A percentile compares a stretch with the other conserved stretches of the same genome.
Evolutionary conservation across 345 rosid species (phyloP).

Genomic region (Linum trigynum): DNA sequence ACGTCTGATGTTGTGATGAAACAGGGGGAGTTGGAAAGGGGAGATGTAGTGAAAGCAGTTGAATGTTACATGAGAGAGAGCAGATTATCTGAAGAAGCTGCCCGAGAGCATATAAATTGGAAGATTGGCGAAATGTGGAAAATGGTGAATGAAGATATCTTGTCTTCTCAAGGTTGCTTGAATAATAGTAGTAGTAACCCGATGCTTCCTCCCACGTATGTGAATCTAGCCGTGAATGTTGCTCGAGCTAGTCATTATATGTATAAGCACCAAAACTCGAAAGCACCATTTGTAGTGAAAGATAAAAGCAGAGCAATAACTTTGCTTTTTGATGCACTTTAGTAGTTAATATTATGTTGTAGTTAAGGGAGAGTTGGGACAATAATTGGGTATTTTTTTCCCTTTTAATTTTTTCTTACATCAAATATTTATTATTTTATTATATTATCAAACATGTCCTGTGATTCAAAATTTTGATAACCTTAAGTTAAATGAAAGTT

Average conservation of each 20-base stretch:
- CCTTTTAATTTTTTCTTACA: background rate
- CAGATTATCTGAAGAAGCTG: constrained; percentile 13
- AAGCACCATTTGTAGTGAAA: background rate
- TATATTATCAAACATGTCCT: no score
- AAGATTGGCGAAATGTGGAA: constrained; percentile 17
- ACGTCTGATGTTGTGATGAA: background rate
- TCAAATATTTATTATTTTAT: background rate
- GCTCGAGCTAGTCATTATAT: background rate
- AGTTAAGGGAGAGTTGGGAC: no score
- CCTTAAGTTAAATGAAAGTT: no score
- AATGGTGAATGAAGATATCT: constrained; percentile 12
- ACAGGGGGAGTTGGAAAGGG: constrained; percentile 19
- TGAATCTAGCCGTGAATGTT: background rate
- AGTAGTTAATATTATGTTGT: no score
- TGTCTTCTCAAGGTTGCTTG: background rate
- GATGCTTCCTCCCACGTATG: background rate
- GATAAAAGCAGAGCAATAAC: background rate
- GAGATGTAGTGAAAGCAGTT: constrained; percentile 18
- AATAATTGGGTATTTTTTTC: no score
- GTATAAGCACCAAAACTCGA: background rate
- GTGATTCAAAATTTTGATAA: no score
- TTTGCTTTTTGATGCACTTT: background rate
- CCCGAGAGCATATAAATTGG: background rate
- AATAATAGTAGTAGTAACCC: background rate
- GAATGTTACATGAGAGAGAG: constrained; percentile 22